Evolutionary conservation across 345 rosid species (phyloP), one percentile per base, ranked within the genome.

Genomic region (Eucalyptus guilfoylei): DNA sequence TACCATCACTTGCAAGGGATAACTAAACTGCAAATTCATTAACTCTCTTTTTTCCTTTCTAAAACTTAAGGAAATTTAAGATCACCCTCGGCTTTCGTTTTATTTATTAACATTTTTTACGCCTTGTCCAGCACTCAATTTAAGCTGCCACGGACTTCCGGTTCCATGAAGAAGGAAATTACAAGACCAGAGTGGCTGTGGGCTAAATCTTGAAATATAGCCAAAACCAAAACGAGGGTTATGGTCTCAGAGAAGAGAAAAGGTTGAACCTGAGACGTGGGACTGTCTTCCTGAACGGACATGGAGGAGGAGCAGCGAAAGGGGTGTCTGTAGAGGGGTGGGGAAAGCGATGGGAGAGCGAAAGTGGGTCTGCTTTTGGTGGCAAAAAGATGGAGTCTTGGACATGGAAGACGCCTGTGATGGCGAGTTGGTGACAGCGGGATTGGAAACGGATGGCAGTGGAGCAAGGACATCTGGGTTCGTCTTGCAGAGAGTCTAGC

Each of bases 231-330:
- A 54, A 64, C 7, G 47, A n/a, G 83, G 83, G 9, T 21, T 40
- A 37, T 76, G 83, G 83, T 76, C 83, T 76, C 47, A 76, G 72
- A 62, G 14, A 87, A 52, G 42, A 76, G 19, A 50, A 45, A 34
- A 88, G 83, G 49, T 58, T 48, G 85, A 88, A 96, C 98, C 98
- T 94, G 96, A 80, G 95, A 88, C 49, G 90, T 87, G 80, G 93
- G 88, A 86, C 88, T 87, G 58, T 95, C 92, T n/a, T 89, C 87
- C 45, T 93, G 93, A 72, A 91, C 80, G 28, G 96, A 88, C 97
- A 95, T 95, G 72, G 93, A 92, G 72, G 93, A 92, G 62, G 94
- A 91, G 89, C 93, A 93, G 87, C 93, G 91, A 69, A 67, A 50
- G 52, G 89, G 86, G 87, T 64, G 90, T 89, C 72, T 88, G 76